A percentile compares a stretch with the other conserved stretches of the same genome.
Conservation (phyloP, 31 red algal species). For the Porphyra umbilicalis region DNA sequence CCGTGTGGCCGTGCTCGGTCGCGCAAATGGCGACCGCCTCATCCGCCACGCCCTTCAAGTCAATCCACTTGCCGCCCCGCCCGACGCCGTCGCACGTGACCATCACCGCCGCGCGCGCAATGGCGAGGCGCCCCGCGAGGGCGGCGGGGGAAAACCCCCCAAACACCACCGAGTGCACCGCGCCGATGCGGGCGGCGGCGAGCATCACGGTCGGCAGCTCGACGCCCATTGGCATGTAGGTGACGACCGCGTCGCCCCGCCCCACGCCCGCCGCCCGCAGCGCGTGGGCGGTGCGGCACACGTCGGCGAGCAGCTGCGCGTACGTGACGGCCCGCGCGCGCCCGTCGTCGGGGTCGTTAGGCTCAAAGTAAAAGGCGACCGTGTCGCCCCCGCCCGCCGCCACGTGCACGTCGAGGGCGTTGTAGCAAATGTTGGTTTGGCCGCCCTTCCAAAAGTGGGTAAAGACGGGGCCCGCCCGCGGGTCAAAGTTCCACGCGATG, state of each 20-base stretch:
- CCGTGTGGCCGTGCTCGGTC: background rate
- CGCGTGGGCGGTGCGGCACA: constrained; percentile 25
- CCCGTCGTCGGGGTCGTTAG: constrained; percentile 29
- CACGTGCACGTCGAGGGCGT: constrained; percentile 39
- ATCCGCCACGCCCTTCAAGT: constrained; percentile 38
- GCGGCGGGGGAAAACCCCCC: constrained; percentile 64
- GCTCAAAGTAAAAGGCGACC: constrained; percentile 34
- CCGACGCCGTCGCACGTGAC: constrained; percentile 40
- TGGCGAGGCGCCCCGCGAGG: constrained; percentile 33
- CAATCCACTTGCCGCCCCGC: constrained; percentile 43
- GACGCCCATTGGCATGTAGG: constrained; percentile 71
- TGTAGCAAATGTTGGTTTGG: constrained; percentile 44
- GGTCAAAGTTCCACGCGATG: background rate
- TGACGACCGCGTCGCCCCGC: constrained; percentile 35
- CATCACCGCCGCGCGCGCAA: constrained; percentile 17
- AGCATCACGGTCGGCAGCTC: constrained; percentile 57
- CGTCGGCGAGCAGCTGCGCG: constrained; percentile 22
- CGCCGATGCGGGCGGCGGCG: constrained; percentile 62
- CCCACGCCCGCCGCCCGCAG: constrained; percentile 27
- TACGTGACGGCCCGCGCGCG: constrained; percentile 23
- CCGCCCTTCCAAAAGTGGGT: constrained; percentile 11
- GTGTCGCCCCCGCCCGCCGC: constrained; percentile 10
- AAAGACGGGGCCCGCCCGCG: background rate
- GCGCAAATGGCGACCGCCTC: constrained; percentile 17
- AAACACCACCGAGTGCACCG: constrained; percentile 66